Evolutionary conservation across 164 flowering plant species (phyloP).

Genomic region (Macadamia integrifolia): DNA sequence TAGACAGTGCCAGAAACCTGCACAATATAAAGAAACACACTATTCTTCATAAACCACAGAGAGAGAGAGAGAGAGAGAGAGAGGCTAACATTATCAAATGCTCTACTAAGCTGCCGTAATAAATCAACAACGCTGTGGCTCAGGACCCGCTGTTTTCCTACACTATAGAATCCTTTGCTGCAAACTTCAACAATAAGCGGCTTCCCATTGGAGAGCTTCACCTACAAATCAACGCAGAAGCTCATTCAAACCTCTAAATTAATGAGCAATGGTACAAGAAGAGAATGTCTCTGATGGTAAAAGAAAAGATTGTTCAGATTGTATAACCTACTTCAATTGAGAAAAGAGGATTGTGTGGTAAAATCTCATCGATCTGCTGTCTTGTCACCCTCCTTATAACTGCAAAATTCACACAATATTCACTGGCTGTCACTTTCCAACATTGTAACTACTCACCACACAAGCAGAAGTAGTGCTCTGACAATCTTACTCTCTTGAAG

Average conservation of each 20-base stretch:
- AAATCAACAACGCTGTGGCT: slow-evolving; percentile 89
- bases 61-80: background rate
- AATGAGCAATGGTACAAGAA: background rate
- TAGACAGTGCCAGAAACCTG: background rate
- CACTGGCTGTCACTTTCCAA: background rate
- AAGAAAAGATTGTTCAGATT: background rate
- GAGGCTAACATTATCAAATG: slow-evolving; percentile 74
- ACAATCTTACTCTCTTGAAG: background rate
- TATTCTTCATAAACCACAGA: background rate
- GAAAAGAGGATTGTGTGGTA: slow-evolving; percentile 53
- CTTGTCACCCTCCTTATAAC: slow-evolving; percentile 60
- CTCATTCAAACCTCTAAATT: background rate
- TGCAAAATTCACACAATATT: slow-evolving; percentile 25
- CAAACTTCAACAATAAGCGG: slow-evolving; percentile 67
- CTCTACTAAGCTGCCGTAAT: slow-evolving; percentile 83
- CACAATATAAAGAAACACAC: background rate
- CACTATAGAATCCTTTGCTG: slow-evolving; percentile 65
- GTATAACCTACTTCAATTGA: slow-evolving; percentile 63
- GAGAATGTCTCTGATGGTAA: too few species aligned
- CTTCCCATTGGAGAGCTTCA: slow-evolving; percentile 95
- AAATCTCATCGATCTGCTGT: slow-evolving; percentile 40
- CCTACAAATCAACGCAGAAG: slow-evolving; percentile 34
- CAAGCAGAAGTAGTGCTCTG: background rate
- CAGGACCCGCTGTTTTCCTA: slow-evolving; percentile 68
- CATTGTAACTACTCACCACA: background rate